Conservation (phyloP, 148 eudicot genomes). For the Nepenthes mirabilis region DNA sequence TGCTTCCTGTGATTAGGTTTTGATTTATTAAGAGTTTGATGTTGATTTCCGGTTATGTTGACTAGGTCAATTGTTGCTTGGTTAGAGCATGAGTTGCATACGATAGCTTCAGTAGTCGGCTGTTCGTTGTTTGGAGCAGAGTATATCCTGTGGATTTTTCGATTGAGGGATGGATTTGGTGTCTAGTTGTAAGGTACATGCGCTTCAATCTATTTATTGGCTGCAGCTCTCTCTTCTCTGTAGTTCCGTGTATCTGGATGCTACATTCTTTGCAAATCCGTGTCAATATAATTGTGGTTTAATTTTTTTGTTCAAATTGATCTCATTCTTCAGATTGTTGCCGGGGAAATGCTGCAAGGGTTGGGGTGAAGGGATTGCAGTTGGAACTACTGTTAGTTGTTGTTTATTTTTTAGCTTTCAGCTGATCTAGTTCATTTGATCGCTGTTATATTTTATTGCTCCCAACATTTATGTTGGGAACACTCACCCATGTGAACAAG, state of each 20-base stretch:
- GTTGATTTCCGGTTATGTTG: neutral
- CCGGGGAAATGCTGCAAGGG: too few species aligned
- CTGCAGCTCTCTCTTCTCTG: neutral
- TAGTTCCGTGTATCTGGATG: neutral
- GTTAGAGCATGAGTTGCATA: neutral
- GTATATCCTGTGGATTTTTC: neutral
- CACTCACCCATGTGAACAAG: too few species aligned
- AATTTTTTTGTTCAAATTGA: neutral
- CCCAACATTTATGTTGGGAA: too few species aligned
- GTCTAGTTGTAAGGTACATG: conserved; percentile 59
- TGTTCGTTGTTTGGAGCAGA: conserved; percentile 1
- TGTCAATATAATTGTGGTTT: neutral
- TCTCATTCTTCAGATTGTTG: neutral
- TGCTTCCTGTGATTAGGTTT: neutral
- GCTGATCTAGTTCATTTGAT: too few species aligned
- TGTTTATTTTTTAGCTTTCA: too few species aligned
- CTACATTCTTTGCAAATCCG: too few species aligned
- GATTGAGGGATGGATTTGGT: conserved; percentile 47
- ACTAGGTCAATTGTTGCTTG: conserved; percentile 11
- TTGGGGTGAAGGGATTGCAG: too few species aligned
- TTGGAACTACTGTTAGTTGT: too few species aligned
- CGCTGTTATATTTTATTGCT: too few species aligned
- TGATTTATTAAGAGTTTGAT: neutral
- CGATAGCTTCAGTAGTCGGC: neutral
- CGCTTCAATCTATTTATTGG: neutral